A percentile compares a stretch with the other conserved stretches of the same genome.
phyloP scores from a whole-genome alignment of 106 monocot genomes.

The Dendrobium huoshanense region DNA sequence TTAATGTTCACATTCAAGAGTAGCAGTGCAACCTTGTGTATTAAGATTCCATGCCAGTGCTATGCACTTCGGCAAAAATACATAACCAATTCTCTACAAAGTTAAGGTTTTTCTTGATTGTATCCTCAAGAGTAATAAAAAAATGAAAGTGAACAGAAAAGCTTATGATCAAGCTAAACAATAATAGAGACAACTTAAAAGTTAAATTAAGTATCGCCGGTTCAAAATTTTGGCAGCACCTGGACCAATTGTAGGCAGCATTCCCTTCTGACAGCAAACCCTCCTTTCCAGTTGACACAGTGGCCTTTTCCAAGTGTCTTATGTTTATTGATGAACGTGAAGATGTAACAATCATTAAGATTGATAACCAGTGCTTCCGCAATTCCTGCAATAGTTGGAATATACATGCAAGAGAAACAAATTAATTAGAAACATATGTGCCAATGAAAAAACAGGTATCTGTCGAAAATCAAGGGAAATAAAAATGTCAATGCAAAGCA shows the following conservation, averaged over 20 bases:
- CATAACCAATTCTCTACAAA: not conserved
- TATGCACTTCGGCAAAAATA: not conserved
- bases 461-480: not conserved
- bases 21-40: not conserved
- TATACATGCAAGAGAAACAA: conserved; percentile 2
- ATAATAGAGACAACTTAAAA: not conserved
- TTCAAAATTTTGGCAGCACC: conserved; percentile 28
- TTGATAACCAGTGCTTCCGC: conserved; percentile 84
- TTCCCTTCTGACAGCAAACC: conserved; percentile 95
- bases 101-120: not conserved
- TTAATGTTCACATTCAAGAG: not conserved
- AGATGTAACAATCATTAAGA: conserved; percentile 94
- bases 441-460: not conserved
- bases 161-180: not conserved
- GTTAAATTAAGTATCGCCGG: not conserved
- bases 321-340: conserved; percentile 94
- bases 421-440: not conserved
- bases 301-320: conserved; percentile 96
- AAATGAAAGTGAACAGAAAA: not conserved
- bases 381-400: conserved; percentile 45
- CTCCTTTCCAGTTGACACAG: conserved; percentile 96
- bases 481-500: not conserved
- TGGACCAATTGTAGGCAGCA: conserved; percentile 95
- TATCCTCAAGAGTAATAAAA: not conserved
- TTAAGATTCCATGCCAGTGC: no score